Conservation (phyloP, 192 early-diverging fungal genomes). For the Mortierella alpina region DNA sequence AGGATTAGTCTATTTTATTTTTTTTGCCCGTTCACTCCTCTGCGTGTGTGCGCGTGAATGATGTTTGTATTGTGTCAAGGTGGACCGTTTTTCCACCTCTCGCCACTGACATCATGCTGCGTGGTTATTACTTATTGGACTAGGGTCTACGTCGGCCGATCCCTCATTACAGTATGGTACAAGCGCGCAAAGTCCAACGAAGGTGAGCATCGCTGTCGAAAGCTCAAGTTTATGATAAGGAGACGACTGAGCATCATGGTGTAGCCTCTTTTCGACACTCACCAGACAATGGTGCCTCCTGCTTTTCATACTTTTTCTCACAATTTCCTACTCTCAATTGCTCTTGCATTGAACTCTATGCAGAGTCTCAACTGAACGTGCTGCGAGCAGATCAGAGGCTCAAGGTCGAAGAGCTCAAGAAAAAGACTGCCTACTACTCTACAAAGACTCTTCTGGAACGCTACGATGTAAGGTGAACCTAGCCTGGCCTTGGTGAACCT, state of each 20-base stretch:
- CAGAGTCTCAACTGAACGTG: slow-evolving; percentile 54
- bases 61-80: not conserved
- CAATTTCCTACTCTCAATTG: not conserved
- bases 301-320: not conserved
- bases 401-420: slow-evolving; percentile 94
- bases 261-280: not conserved
- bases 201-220: slow-evolving; percentile 33
- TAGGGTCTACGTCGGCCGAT: slow-evolving; percentile 56
- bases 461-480: slow-evolving; percentile 68
- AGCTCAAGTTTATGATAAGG: not conserved
- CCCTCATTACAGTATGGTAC: slow-evolving; percentile 59
- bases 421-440: slow-evolving; percentile 90
- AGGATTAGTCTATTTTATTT: not conserved
- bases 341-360: not conserved
- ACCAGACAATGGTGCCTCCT: not conserved
- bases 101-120: not conserved
- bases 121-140: slow-evolving; percentile 28
- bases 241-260: not conserved
- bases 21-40: not conserved
- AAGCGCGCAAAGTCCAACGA: slow-evolving; percentile 62
- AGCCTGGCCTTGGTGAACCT: not conserved
- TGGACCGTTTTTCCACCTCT: slow-evolving; percentile 1
- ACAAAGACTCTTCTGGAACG: slow-evolving; percentile 91
- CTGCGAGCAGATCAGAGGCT: slow-evolving; percentile 70
- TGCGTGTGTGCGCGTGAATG: slow-evolving; percentile 1